Conservation (phyloP, 306 rosid genomes). For the Pyrus bretschneideri region DNA sequence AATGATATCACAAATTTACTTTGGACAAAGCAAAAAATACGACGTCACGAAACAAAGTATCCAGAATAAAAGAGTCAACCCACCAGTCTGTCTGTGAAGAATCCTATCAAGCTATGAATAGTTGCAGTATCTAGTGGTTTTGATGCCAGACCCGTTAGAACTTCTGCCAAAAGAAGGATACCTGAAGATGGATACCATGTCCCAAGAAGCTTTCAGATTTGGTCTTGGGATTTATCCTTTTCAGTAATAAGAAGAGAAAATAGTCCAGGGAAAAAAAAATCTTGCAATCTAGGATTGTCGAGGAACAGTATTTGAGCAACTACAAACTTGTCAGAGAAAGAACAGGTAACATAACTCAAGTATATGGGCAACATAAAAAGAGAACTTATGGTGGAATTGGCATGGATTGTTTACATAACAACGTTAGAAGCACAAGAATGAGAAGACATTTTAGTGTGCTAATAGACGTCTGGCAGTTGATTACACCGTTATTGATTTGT, state of each 20-base stretch:
- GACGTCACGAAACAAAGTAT: background rate
- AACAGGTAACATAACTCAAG: background rate
- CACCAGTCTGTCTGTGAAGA: constrained; percentile 90
- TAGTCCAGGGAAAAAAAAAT: background rate
- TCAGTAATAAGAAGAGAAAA: too few relatives aligned
- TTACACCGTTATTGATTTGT: background rate
- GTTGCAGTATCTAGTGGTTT: constrained; percentile 59
- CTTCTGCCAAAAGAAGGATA: constrained; percentile 80
- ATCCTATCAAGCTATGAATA: constrained; percentile 63
- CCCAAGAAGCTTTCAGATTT: constrained; percentile 14
- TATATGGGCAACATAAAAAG: background rate
- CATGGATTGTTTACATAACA: background rate
- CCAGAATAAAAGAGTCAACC: constrained; percentile 26
- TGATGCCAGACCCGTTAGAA: constrained; percentile 47
- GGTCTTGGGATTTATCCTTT: background rate
- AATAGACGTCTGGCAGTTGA: background rate
- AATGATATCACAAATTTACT: constrained; percentile 13
- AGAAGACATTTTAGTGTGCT: background rate
- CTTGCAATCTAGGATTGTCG: background rate
- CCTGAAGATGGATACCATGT: constrained; percentile 38
- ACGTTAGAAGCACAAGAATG: background rate
- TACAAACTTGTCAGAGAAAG: background rate
- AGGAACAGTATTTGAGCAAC: background rate
- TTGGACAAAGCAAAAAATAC: background rate
- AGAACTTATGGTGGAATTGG: background rate